A percentile compares a stretch with the other conserved stretches of the same genome.
phyloP scores from a whole-genome alignment of 352 stramenopile species.

The Pythium aquatile region DNA sequence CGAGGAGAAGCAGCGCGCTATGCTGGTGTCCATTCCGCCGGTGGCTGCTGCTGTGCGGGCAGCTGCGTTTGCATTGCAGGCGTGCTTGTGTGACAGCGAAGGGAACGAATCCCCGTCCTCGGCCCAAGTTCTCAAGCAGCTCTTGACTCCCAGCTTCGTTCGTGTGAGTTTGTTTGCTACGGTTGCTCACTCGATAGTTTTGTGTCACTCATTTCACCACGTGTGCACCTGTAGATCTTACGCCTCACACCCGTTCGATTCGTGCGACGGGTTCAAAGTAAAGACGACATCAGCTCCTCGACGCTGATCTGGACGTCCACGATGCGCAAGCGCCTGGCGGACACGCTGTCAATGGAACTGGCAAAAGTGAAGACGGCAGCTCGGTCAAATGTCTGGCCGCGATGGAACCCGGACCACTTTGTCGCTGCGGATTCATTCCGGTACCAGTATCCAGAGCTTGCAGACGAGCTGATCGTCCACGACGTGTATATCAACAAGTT shows the following conservation, averaged over 20 bases:
- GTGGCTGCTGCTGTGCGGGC: slow-evolving; percentile 51
- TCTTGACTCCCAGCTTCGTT: slow-evolving; percentile 78
- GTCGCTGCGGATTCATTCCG: slow-evolving; percentile 83
- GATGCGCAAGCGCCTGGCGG: slow-evolving; percentile 59
- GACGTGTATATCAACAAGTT: slow-evolving; percentile 87
- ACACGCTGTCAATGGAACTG: slow-evolving; percentile 55
- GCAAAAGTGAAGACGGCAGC: slow-evolving; percentile 66
- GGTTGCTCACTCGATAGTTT: not conserved
- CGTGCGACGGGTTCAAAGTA: slow-evolving; percentile 53
- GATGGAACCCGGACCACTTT: slow-evolving; percentile 83
- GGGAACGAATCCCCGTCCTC: slow-evolving; percentile 31
- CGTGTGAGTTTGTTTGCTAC: slow-evolving; percentile 36
- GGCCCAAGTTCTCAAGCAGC: slow-evolving; percentile 64
- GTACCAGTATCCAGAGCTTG: slow-evolving; percentile 79
- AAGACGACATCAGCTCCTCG: slow-evolving; percentile 57
- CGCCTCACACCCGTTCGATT: slow-evolving; percentile 60
- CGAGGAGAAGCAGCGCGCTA: slow-evolving; percentile 24
- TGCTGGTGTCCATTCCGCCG: slow-evolving; percentile 34
- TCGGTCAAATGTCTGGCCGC: slow-evolving; percentile 53
- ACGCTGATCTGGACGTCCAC: slow-evolving; percentile 73
- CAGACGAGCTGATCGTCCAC: slow-evolving; percentile 71
- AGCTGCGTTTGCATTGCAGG: slow-evolving; percentile 54
- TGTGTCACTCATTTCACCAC: not conserved
- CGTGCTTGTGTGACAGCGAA: slow-evolving; percentile 51
- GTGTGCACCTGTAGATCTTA: slow-evolving; percentile 41